phyloP scores from a whole-genome alignment of 164 flowering plant species.

The Kingdonia uniflora region DNA sequence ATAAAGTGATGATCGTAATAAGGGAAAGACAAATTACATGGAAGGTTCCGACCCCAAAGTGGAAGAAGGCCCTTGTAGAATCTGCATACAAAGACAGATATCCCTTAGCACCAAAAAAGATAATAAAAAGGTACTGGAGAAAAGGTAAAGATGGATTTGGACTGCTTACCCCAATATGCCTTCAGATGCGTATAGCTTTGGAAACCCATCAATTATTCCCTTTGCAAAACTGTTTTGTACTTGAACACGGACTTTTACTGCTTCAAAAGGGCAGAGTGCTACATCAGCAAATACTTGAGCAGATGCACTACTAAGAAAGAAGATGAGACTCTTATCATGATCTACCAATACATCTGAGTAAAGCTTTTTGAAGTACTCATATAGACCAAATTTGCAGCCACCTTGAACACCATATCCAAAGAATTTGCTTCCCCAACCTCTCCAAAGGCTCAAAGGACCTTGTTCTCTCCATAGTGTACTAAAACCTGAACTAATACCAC shows the following conservation, averaged over 20 bases:
- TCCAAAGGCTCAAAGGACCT: conserved; percentile 77
- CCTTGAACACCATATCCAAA: conserved; percentile 92
- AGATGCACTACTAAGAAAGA: conserved; percentile 78
- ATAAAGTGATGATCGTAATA: no score
- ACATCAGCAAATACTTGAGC: conserved; percentile 84
- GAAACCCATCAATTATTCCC: conserved; percentile 84
- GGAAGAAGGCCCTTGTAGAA: conserved; percentile 77
- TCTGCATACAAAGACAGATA: conserved; percentile 32
- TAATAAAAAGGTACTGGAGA: not conserved
- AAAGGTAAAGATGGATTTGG: not conserved
- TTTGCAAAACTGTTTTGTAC: conserved; percentile 62
- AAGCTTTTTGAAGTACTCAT: conserved; percentile 77
- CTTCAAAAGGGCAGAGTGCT: conserved; percentile 89
- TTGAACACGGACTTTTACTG: conserved; percentile 84
- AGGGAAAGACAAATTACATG: conserved; percentile 39
- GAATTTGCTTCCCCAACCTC: conserved; percentile 85
- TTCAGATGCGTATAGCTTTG: conserved; percentile 65
- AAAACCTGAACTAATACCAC: conserved; percentile 48
- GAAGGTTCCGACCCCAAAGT: conserved; percentile 85
- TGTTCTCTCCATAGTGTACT: conserved; percentile 57
- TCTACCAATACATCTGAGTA: conserved; percentile 50
- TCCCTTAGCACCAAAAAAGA: conserved; percentile 1
- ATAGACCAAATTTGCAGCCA: conserved; percentile 84
- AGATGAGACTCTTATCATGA: conserved; percentile 44
- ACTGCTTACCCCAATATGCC: conserved; percentile 58